These are phyloP conservation scores for Aspergillus brasiliensis DNA, from an alignment of 2,329 filamentous ascomycete species.

Conservation along the genomic window DNA sequence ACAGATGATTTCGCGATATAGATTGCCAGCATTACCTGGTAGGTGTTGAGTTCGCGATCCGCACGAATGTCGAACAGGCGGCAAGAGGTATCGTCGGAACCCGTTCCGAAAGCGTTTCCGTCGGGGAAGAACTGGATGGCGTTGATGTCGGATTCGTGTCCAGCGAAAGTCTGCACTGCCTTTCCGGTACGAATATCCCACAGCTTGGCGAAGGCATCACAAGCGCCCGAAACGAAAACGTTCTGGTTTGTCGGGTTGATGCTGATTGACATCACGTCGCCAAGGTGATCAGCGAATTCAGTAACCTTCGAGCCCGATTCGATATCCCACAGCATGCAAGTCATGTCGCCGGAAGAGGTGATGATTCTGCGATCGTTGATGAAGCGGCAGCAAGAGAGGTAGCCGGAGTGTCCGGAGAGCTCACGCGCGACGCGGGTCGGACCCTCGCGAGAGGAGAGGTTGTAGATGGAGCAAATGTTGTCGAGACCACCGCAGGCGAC, in stretches of 20 bases:
- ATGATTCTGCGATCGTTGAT: conserved; percentile 98
- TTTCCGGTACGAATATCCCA: conserved; percentile 99
- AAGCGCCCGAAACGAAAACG: conserved; percentile 98
- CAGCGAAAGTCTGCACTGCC: conserved; percentile 97
- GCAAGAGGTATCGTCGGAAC: conserved; percentile 96
- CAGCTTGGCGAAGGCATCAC: conserved; percentile 96
- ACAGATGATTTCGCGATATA: neutral
- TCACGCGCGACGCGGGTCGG: conserved; percentile 94
- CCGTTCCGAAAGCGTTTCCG: conserved; percentile 96
- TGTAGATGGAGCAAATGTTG: conserved; percentile 99
- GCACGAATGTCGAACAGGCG: conserved; percentile 96
- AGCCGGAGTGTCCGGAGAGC: conserved; percentile 93
- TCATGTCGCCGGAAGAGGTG: conserved; percentile 98
- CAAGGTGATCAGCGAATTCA: conserved; percentile 96
- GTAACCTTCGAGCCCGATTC: conserved; percentile 96
- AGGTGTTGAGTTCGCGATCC: conserved; percentile 74
- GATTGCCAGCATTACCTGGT: conserved; percentile 50
- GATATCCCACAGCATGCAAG: conserved; percentile 99
- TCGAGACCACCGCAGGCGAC: conserved; percentile 98
- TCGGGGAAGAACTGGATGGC: conserved; percentile 99
- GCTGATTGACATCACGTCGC: conserved; percentile 99
- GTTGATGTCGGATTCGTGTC: conserved; percentile 98
- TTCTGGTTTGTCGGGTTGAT: conserved; percentile 99
- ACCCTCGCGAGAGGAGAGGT: conserved; percentile 94
- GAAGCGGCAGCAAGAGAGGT: conserved; percentile 97